Evolutionary conservation across 805 yeast genomes (phyloP), one percentile per base, ranked within the genome.

Genomic region (Komagataella pastoris): DNA sequence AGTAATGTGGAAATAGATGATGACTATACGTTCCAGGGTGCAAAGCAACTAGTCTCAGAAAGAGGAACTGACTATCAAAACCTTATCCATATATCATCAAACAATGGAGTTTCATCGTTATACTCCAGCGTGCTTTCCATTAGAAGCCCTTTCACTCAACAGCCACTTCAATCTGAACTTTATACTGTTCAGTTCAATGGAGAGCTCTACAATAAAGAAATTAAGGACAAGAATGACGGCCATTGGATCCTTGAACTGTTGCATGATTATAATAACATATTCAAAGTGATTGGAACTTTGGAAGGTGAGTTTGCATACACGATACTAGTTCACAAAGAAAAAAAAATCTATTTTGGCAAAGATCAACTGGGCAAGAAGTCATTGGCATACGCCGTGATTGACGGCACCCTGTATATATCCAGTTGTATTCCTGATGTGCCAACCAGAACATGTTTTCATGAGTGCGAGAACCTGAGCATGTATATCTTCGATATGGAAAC

Each of bases 271-370:
- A 53, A 55, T 1, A 73, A 79, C 19, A 64, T 83, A 2, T 49
- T 68, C 1, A 55, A 65, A 2, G 66, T 79, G 0, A 60, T 88
- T 1, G 61, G 66, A 6, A 50, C 49, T 1, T 57, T 88, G 17
- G 74, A 77, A 30, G 99, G 99, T 1, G 99, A 91, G 61, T 93
- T 83, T 70, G 93, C 99, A 0, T 80, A 69, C 64, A 64, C 73
- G 57, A 64, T 82, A 17, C 61, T 71, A 24, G 88, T 85, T 59
- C 57, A 57, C n/a, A 17, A 55, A 1, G 54, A 61, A 1, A 55
- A 67, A 0, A 62, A 53, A 30, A 57, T 88, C 0, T 85, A 78
- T 68, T 93, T 89, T 68, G 97, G 95, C 0, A 77, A 96, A 56
- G 99, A 93, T 63, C 58, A 71, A 1, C 68, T 88, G 24, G 99